phyloP scores from a whole-genome alignment of 2,329 filamentous ascomycete genomes.

The Xylaria sp. region DNA sequence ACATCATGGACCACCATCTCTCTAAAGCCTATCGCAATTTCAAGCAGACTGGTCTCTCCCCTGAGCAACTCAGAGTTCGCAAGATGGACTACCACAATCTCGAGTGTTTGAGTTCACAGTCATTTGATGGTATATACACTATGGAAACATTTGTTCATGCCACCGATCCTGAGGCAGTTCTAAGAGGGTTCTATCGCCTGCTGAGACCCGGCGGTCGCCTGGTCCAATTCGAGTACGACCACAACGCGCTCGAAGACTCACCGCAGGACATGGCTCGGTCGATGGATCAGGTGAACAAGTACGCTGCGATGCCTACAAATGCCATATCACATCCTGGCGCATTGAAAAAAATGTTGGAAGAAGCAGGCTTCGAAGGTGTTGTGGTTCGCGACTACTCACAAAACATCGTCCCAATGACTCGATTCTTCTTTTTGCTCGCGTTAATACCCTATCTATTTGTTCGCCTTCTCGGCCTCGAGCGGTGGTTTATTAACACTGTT shows the following conservation, averaged over 20 bases:
- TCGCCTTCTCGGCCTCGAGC: conserved; percentile 49
- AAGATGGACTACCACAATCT: conserved; percentile 59
- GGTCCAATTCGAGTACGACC: conserved; percentile 54
- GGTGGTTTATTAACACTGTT: conserved; percentile 54
- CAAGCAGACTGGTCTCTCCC: conserved; percentile 39
- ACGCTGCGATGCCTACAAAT: conserved; percentile 53
- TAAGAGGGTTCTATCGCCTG: conserved; percentile 53
- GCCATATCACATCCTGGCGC: conserved; percentile 46
- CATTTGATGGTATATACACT: conserved; percentile 59
- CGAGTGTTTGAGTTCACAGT: conserved; percentile 44
- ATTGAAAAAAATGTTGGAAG: conserved; percentile 48
- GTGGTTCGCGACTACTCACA: conserved; percentile 50
- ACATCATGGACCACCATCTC: conserved; percentile 55
- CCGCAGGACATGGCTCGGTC: conserved; percentile 32
- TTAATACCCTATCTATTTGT: conserved; percentile 55
- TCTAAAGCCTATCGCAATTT: conserved; percentile 50
- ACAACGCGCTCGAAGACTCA: conserved; percentile 43
- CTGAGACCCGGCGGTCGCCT: conserved; percentile 54
- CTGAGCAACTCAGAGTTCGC: conserved; percentile 45
- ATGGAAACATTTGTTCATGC: conserved; percentile 63
- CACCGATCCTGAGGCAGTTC: conserved; percentile 50
- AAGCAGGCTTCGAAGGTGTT: conserved; percentile 53
- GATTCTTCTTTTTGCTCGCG: conserved; percentile 54
- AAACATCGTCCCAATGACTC: conserved; percentile 54
- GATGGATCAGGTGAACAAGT: conserved; percentile 48